These are phyloP conservation scores for Saxophila tyrrhenica DNA, from an alignment of 495 filamentous ascomycete species.

Conservation along the genomic window DNA sequence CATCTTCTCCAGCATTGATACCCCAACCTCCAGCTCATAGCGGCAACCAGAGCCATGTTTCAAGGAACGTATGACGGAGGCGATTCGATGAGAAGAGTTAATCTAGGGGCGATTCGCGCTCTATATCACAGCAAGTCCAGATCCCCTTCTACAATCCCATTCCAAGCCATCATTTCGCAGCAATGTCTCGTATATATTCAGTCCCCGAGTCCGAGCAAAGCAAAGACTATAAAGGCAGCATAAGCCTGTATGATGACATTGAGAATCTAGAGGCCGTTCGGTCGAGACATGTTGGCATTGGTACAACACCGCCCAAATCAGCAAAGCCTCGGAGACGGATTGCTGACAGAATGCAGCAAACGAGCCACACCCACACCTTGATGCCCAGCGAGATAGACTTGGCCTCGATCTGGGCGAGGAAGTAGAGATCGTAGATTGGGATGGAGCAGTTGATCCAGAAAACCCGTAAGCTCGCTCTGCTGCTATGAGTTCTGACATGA, in stretches of 20 bases:
- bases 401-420: not conserved
- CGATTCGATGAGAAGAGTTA: too few relatives aligned
- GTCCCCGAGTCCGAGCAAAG: not conserved
- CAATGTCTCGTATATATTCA: not conserved
- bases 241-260: not conserved
- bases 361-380: not conserved
- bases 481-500: not conserved
- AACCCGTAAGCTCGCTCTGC: constrained; percentile 14
- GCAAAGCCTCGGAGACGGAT: not conserved
- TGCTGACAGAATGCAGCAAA: not conserved
- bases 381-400: not conserved
- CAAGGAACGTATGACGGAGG: too few relatives aligned
- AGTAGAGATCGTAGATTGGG: constrained; percentile 19
- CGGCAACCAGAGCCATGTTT: too few relatives aligned
- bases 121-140: too few relatives aligned
- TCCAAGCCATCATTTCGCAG: not conserved
- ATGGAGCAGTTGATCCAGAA: constrained; percentile 19
- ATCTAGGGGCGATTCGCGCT: too few relatives aligned
- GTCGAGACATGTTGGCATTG: not conserved
- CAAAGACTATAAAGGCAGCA: not conserved
- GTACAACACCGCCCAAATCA: not conserved
- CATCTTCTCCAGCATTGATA: too few relatives aligned
- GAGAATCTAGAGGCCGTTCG: not conserved
- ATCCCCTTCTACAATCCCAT: too few relatives aligned
- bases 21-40: too few relatives aligned